phyloP scores from a whole-genome alignment of 805 yeast genomes.

The Spathaspora girioi region DNA sequence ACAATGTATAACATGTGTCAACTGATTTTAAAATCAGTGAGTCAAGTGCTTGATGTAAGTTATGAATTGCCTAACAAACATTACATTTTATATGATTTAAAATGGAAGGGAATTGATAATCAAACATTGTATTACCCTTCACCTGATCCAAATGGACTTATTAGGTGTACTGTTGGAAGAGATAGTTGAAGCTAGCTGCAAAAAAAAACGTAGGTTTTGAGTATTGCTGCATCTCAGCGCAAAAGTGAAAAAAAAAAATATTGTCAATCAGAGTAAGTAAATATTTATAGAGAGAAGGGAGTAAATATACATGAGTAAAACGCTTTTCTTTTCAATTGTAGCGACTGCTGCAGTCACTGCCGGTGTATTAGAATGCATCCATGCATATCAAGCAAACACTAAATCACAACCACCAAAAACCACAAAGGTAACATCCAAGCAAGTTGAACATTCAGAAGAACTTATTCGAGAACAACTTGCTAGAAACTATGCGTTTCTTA shows the following conservation, averaged over 20 bases:
- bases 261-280: not conserved
- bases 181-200: slow-evolving; percentile 8
- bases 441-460: slow-evolving; percentile 45
- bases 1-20: slow-evolving; percentile 92
- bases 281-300: not conserved
- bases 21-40: slow-evolving; percentile 58
- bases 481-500: slow-evolving; percentile 86
- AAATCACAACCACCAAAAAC: slow-evolving; percentile 1
- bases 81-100: slow-evolving; percentile 73
- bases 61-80: slow-evolving; percentile 90
- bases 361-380: slow-evolving; percentile 33
- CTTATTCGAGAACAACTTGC: slow-evolving; percentile 90
- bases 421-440: not conserved
- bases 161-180: slow-evolving; percentile 83
- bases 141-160: slow-evolving; percentile 90
- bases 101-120: slow-evolving; percentile 84
- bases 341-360: slow-evolving; percentile 32
- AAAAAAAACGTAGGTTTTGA: not conserved
- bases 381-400: slow-evolving; percentile 18
- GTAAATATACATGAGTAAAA: slow-evolving; percentile 2
- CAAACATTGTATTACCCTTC: slow-evolving; percentile 85
- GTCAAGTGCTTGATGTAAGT: slow-evolving; percentile 59
- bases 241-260: slow-evolving; percentile 1
- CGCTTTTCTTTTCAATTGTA: slow-evolving; percentile 16
- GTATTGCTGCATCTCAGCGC: slow-evolving; percentile 1